Base-by-base conservation (phyloP, 495 filamentous ascomycete species). In the Glutinoglossum americanum region DNA sequence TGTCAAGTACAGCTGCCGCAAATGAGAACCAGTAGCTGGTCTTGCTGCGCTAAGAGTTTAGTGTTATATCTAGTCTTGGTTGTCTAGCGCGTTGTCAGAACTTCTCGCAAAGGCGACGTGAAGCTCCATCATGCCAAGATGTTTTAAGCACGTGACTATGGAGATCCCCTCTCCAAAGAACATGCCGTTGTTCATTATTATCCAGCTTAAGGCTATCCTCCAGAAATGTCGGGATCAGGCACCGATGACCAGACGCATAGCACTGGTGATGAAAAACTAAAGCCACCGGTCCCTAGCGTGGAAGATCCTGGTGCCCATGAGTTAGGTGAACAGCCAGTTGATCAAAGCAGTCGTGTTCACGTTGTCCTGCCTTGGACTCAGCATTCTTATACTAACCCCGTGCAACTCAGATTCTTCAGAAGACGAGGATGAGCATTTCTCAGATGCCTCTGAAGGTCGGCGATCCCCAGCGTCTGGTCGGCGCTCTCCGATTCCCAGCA, bases 221-320 rank as follows among this genome's bases (percentile, higher is more conserved):
- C 37, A 21, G 15, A 13, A 13, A 53, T 53, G 49, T 53, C 49
- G 23, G 28, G 15, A 28, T 27, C 49, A 28, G 23, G 13, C 30
- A 30, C 19, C 26, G 15, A 30, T 53, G 23, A 28, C 6, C 23
- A 53, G 28, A 3, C 13, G 13, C 23, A 53, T 30, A 30, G 11
- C 1, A 21, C 23, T 27, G 23, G 41, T 21, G 10, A 6, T 21
- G 49, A 35, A 13, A 23, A 21, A 8, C 27, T 58, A 19, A 45
- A 53, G 19, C 56, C 56, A 17, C 56, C 56, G 21, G 80, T 77
- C 62, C 79, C 78, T 28, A 74, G 79, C 67, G 65, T 77, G 26
- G 76, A 84, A 62, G 89, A 94, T 65, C 75, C 85, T 57, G 86
- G 87, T 67, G 87, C 86, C 63, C 86, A 82, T 67, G 87, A 94